These are phyloP conservation scores for Nakataea oryzae DNA, from an alignment of 2,329 filamentous ascomycete species.

Conservation along the genomic window DNA sequence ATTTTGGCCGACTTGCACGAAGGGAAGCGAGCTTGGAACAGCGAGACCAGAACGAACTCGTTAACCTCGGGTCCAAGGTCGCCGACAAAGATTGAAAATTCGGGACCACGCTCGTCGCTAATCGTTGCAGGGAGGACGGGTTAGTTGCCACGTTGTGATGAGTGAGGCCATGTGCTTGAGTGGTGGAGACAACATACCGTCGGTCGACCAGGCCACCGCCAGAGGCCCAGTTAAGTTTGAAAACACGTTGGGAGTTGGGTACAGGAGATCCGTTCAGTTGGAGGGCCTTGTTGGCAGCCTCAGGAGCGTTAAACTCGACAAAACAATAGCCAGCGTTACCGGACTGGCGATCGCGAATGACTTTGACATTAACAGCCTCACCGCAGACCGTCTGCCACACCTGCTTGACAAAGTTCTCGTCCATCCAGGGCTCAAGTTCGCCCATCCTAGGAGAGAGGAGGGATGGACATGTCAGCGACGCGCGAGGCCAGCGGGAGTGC, in stretches of 20 bases:
- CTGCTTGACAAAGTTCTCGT: slow-evolving; percentile 96
- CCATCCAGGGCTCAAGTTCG: slow-evolving; percentile 97
- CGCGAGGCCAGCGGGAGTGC: neutral
- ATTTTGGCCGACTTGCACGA: slow-evolving; percentile 99
- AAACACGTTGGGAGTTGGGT: slow-evolving; percentile 86
- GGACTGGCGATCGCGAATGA: slow-evolving; percentile 98
- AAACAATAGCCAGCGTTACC: slow-evolving; percentile 99
- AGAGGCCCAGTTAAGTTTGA: slow-evolving; percentile 99
- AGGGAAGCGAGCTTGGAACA: slow-evolving; percentile 92
- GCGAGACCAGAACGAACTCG: slow-evolving; percentile 91
- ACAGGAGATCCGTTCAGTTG: slow-evolving; percentile 79
- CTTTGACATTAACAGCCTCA: slow-evolving; percentile 96
- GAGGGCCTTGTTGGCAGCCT: slow-evolving; percentile 87
- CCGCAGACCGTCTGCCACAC: slow-evolving; percentile 82
- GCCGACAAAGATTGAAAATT: slow-evolving; percentile 95
- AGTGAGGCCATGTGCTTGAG: too few species aligned
- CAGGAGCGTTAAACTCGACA: slow-evolving; percentile 77
- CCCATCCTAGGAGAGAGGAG: slow-evolving; percentile 67
- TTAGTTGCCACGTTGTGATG: too few species aligned
- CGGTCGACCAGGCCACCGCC: slow-evolving; percentile 92
- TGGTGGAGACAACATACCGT: slow-evolving; percentile 51
- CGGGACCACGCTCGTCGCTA: slow-evolving; percentile 90
- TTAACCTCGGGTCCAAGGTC: slow-evolving; percentile 97
- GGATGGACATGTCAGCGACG: slow-evolving; percentile 8
- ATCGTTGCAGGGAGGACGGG: neutral